Evolutionary conservation across 352 stramenopile genomes (phyloP).

Genomic region (Pelagophyceae sp.): DNA sequence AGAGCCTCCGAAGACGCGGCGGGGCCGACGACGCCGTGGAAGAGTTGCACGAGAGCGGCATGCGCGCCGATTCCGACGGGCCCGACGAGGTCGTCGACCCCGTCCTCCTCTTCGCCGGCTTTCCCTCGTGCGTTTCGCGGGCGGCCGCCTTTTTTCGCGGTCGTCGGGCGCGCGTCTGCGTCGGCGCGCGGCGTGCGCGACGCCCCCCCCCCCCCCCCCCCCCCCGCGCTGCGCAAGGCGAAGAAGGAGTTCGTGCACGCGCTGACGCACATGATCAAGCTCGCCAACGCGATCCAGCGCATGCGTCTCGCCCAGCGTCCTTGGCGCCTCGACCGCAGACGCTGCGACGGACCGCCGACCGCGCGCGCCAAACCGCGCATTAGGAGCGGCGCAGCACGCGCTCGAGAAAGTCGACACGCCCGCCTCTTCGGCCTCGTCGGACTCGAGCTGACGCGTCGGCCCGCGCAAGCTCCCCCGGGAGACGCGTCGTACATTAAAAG

Average conservation of each 20-base stretch:
- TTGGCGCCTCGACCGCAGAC: no score
- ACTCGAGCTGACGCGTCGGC: no score
- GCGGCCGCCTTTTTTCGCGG: background rate
- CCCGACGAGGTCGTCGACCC: background rate
- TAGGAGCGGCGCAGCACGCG: background rate
- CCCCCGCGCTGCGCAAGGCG: constrained; percentile 7
- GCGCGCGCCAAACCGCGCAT: background rate
- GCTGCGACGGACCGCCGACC: background rate
- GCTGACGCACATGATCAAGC: background rate
- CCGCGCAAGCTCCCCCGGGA: no score
- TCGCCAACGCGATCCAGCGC: constrained; percentile 4
- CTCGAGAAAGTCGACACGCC: background rate
- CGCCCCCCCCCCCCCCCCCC: no score
- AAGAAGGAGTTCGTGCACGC: constrained; percentile 11
- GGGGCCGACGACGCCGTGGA: background rate
- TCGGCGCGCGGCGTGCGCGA: no score
- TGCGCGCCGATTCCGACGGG: background rate
- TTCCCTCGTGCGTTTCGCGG: background rate
- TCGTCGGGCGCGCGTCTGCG: no score
- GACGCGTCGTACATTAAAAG: no score
- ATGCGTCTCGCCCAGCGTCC: no score
- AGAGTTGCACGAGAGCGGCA: background rate
- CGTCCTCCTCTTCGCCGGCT: constrained; percentile 11
- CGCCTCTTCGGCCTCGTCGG: background rate
- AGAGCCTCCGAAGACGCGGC: background rate